phyloP scores from a whole-genome alignment of 305 asterid genomes.

The Caryopteris hybrid region DNA sequence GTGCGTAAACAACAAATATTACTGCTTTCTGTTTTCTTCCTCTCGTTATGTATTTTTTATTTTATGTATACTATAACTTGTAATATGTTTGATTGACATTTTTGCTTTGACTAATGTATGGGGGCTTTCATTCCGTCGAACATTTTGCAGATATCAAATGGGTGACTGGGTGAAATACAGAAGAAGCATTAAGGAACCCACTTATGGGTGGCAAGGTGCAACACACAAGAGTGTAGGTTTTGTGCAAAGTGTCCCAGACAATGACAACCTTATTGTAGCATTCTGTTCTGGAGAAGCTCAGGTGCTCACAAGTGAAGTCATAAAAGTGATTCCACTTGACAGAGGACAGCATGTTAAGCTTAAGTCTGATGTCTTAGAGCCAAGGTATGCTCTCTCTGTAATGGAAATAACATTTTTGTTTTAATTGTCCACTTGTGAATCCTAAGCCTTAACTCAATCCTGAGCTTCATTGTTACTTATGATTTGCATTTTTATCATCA shows the following conservation, averaged over 20 bases:
- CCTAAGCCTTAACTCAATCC: background rate
- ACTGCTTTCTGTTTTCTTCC: conserved; percentile 13
- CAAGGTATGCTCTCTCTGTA: conserved; percentile 52
- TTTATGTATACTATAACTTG: too few relatives aligned
- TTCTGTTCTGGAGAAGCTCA: conserved; percentile 81
- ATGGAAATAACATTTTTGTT: background rate
- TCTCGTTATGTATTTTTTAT: too few relatives aligned
- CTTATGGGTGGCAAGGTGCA: conserved; percentile 96
- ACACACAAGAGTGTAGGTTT: conserved; percentile 86
- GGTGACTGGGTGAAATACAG: conserved; percentile 97
- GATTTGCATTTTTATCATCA: conserved; percentile 1
- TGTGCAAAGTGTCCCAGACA: conserved; percentile 79
- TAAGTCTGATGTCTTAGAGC: conserved; percentile 78
- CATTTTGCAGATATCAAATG: conserved; percentile 57
- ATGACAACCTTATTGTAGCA: conserved; percentile 67
- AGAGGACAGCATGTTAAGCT: conserved; percentile 97
- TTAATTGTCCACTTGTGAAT: background rate
- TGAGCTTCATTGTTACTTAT: background rate
- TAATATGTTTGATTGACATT: conserved; percentile 11
- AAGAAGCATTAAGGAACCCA: conserved; percentile 65
- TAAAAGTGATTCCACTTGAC: conserved; percentile 88
- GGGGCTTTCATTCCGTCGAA: conserved; percentile 10
- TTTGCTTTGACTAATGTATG: conserved; percentile 20
- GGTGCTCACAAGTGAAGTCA: conserved; percentile 67
- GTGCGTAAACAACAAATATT: conserved; percentile 34